These are phyloP conservation scores for Fusarium gaditjirri DNA, from an alignment of 2,329 filamentous ascomycete genomes.

Conservation along the genomic window DNA sequence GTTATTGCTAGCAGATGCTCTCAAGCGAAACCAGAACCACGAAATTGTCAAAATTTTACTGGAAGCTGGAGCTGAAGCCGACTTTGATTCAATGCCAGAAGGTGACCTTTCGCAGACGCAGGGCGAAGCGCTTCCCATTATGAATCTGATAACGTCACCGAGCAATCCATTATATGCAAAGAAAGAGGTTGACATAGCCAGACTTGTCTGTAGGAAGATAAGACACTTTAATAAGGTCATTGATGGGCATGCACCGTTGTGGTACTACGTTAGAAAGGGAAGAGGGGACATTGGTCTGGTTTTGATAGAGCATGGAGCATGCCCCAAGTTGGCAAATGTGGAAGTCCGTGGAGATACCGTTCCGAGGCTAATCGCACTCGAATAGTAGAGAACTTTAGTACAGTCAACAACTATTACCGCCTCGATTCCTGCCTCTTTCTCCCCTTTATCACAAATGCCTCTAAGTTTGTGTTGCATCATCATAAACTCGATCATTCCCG, in stretches of 20 bases:
- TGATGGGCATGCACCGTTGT: constrained; percentile 23
- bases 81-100: constrained; percentile 13
- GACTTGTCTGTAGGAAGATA: constrained; percentile 17
- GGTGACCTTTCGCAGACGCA: not conserved
- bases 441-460: not conserved
- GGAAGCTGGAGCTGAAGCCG: constrained; percentile 27
- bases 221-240: constrained; percentile 18
- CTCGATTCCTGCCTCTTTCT: not conserved
- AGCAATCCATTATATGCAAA: constrained; percentile 19
- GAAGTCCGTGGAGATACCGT: constrained; percentile 9
- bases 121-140: constrained; percentile 19
- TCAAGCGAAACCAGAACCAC: constrained; percentile 6
- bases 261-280: constrained; percentile 23
- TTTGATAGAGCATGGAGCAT: constrained; percentile 26
- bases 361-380: constrained; percentile 9
- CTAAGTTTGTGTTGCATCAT: not conserved
- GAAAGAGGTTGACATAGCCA: constrained; percentile 17
- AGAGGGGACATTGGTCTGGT: constrained; percentile 22
- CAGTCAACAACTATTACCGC: not conserved
- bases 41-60: constrained; percentile 14
- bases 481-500: not conserved
- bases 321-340: constrained; percentile 21
- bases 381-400: not conserved
- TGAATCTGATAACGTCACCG: constrained; percentile 14
- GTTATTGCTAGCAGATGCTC: constrained; percentile 21